These are phyloP conservation scores for Pichia sp. DNA, from an alignment of 1,139 yeast genomes.

Conservation along the genomic window DNA sequence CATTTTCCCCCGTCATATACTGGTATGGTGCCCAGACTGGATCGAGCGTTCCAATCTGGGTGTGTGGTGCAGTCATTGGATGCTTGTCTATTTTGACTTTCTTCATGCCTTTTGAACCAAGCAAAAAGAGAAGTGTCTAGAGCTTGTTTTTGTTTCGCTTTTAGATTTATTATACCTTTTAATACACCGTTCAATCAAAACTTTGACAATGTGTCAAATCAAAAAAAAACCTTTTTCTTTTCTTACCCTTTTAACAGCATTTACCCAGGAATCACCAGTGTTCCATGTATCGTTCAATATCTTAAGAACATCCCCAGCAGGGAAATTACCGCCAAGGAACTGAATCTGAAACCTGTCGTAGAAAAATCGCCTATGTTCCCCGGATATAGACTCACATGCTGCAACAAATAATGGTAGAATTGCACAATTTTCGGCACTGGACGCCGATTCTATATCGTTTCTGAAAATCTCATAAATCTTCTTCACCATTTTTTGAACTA, in stretches of 20 bases:
- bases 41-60: constrained; percentile 51
- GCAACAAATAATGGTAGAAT: constrained; percentile 16
- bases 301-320: constrained; percentile 17
- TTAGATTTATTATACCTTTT: background rate
- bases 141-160: background rate
- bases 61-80: constrained; percentile 52
- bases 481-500: constrained; percentile 13
- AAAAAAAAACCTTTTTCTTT: constrained; percentile 13
- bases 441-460: constrained; percentile 15
- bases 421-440: constrained; percentile 16
- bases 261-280: constrained; percentile 15
- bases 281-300: constrained; percentile 16
- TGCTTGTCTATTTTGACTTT: constrained; percentile 40
- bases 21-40: constrained; percentile 39
- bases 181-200: background rate
- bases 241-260: constrained; percentile 11
- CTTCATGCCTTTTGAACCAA: constrained; percentile 48
- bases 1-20: constrained; percentile 49
- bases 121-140: constrained; percentile 24
- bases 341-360: constrained; percentile 17
- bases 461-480: constrained; percentile 12
- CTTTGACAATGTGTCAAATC: constrained; percentile 1
- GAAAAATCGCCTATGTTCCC: constrained; percentile 14
- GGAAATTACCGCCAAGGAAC: constrained; percentile 17
- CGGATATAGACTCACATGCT: constrained; percentile 14